Base-by-base conservation (phyloP, 495 filamentous ascomycete species). In the Xylaria castorea region DNA sequence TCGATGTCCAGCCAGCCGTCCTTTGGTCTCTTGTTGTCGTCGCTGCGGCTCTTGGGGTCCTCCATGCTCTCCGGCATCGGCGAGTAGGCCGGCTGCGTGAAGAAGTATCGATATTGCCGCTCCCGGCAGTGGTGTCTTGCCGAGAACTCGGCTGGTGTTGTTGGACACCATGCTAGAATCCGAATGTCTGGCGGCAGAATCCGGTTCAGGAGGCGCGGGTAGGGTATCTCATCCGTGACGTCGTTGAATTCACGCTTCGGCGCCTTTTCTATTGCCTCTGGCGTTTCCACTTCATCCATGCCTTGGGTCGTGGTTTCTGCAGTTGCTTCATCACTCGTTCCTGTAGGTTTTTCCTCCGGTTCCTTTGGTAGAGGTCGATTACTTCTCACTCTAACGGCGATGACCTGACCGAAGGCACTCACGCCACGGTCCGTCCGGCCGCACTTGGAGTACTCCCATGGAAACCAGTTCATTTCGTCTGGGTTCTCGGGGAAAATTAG, bases 361-460 rank as follows among this genome's bases (percentile, higher is more conserved):
- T 75, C 71, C 40, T 74, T 78, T 4, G 79, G 77, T 48, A 87
- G 63, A 8, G 93, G 93, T 68, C 90, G 82, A 67, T 91, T 91
- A 82, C 93, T 97, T 75, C 96, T 88, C 30, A 99, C 89, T 62
- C 91, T 83, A 50, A 98, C 81, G 7, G 88, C 90, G 80, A 98
- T 89, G 67, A 99, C 96, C 83, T 99, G 96, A 5, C 96, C 97
- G 85, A 98, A 99, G 7, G 96, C 94, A 83, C 94, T 97, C 38
- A 99, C 96, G 30, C 96, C 96, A 68, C 88, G 87, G 78, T 99
- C 96, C 20, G 96, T 99, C 67, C 96, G 85, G 1, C 96, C 96
- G 76, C 95, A 97, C 79, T 98, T 99, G 1, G 92, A 93, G 81
- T 98, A 99, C 61, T 97, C 91, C 77, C 87, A 93, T 0, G 90